Evolutionary conservation across 2,329 filamentous ascomycete species (phyloP), one percentile per base, ranked within the genome.

Genomic region (Camillea tinctor): DNA sequence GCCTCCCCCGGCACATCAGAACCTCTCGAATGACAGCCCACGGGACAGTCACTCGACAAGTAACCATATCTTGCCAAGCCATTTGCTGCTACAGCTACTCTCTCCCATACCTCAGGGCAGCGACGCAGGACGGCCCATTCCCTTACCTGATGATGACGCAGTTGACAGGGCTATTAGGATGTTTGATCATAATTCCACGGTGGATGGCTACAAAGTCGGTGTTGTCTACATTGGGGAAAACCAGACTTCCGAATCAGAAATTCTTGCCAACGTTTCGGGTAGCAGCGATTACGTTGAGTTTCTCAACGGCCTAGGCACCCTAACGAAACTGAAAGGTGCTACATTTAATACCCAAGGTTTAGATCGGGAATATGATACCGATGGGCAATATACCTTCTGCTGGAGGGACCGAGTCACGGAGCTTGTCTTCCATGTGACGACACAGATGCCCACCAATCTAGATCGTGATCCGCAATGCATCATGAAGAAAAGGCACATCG

Each of bases 351-450:
- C 93, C 0, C 94, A 97, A 70, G 95, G 95, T 3, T 79, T 99
- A 23, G 93, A 98, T 73, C 86, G 88, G 26, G 82, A 87, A 62
- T 84, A 88, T 66, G 88, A 94, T 69, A 82, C 82, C 1, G 95
- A 99, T 74, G 95, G 95, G 30, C 86, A 93, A 69, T 92, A 90
- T 74, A 92, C 93, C 0, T 93, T 94, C 72, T 94, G 92, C 70
- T 99, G 95, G 93, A 90, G 93, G 62, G 95, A 98, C 73, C 86
- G 93, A 50, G 92, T 97, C 59, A 95, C 93, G 4, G 95, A 98
- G 73, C 91, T 99, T 51, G 89, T 98, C 26, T 99, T 96, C 75
- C 95, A 98, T 73, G 89, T 98, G 57, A 92, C 91, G 4, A 99
- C 94, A 3, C 93, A 98, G 82, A 99, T 99, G 95, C 95, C 95